Evolutionary conservation across 192 early-diverging fungal species (phyloP).

Genomic region (Allomyces arbusculus): DNA sequence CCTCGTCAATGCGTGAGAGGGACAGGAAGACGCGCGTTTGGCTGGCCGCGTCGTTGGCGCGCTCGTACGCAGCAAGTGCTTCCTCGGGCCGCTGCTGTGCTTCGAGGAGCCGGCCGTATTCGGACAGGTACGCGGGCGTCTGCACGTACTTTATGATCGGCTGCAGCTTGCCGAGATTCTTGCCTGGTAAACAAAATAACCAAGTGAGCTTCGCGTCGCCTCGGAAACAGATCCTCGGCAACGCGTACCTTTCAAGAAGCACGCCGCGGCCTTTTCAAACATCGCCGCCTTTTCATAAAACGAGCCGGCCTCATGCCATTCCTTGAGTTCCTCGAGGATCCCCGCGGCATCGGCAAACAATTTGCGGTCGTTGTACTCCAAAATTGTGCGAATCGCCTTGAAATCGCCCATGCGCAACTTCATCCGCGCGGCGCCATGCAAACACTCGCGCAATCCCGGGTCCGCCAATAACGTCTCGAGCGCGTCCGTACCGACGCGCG

Average conservation of each 20-base stretch:
- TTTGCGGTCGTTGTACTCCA: constrained; percentile 14
- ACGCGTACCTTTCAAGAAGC: constrained; percentile 22
- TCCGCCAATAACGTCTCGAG: not conserved
- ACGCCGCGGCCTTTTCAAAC: constrained; percentile 29
- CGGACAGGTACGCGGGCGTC: constrained; percentile 1
- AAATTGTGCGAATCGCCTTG: constrained; percentile 28
- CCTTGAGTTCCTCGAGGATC: constrained; percentile 26
- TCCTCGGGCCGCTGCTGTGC: constrained; percentile 19
- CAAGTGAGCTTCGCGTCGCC: no score
- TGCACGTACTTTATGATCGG: not conserved
- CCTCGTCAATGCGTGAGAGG: constrained; percentile 10
- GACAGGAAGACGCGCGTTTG: constrained; percentile 25
- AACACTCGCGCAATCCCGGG: constrained; percentile 8
- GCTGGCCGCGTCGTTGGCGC: constrained; percentile 24
- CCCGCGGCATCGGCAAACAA: constrained; percentile 24
- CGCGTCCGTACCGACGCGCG: not conserved
- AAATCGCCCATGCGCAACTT: constrained; percentile 29
- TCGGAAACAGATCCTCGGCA: not conserved
- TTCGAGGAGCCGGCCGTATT: constrained; percentile 15
- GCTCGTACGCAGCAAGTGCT: constrained; percentile 27
- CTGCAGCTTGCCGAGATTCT: constrained; percentile 13
- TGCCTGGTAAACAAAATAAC: constrained; percentile 1
- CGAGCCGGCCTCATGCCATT: constrained; percentile 19
- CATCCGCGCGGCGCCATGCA: constrained; percentile 19
- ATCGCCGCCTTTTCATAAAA: constrained; percentile 19